phyloP scores from a whole-genome alignment of 768 basidiomycete species.

The Leccinum rimulosum region DNA sequence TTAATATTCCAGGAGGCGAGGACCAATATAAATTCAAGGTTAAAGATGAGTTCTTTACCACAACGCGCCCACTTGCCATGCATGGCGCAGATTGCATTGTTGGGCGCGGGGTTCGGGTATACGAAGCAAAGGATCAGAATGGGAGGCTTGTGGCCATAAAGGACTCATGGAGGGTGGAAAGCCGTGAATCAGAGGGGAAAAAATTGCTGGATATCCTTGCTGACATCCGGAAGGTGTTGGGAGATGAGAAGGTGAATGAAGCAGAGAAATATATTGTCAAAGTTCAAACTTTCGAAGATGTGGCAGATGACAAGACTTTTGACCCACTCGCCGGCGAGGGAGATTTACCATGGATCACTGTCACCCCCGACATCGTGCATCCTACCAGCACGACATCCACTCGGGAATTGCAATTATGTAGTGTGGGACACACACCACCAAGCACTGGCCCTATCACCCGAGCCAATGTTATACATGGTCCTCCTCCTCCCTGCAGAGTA shows the following conservation, averaged over 20 bases:
- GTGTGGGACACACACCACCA: too few relatives aligned
- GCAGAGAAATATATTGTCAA: not conserved
- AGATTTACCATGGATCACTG: too few relatives aligned
- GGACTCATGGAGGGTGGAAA: slow-evolving; percentile 4
- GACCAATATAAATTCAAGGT: not conserved
- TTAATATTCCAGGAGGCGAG: not conserved
- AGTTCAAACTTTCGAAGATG: not conserved
- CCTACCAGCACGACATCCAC: too few relatives aligned
- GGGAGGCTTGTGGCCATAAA: slow-evolving; percentile 1
- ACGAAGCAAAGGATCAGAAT: not conserved
- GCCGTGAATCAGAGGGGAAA: not conserved
- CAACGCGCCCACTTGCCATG: not conserved
- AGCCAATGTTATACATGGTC: too few relatives aligned
- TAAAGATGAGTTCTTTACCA: not conserved
- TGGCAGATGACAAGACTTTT: not conserved
- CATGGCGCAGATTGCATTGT: not conserved
- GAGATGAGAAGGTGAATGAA: not conserved
- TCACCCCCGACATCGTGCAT: too few relatives aligned
- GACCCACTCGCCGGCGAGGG: too few relatives aligned
- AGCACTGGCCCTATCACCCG: too few relatives aligned
- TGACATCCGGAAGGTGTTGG: not conserved
- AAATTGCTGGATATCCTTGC: not conserved
- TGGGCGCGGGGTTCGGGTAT: slow-evolving; percentile 1
- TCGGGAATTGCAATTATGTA: too few relatives aligned
- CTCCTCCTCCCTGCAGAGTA: not conserved